phyloP scores from a whole-genome alignment of 441 rosid genomes.

The Gossypium schwendimanii region DNA sequence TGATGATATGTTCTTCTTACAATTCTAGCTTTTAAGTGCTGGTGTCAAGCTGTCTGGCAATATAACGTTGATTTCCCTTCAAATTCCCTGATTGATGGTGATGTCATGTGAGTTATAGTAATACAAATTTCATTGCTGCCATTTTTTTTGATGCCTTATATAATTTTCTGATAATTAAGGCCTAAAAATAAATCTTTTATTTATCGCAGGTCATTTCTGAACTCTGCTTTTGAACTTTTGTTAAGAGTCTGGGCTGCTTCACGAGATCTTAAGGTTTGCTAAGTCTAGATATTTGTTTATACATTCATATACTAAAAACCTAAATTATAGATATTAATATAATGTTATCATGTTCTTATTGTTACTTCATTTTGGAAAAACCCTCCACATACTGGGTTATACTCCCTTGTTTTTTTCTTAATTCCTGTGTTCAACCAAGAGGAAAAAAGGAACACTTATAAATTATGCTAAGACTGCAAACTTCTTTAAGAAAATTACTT shows the following conservation, averaged over 20 bases:
- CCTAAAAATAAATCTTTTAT: slow-evolving; percentile 20
- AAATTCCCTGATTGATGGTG: slow-evolving; percentile 61
- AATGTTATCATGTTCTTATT: neutral
- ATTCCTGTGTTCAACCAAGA: neutral
- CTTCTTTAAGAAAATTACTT: neutral
- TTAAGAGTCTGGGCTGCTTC: slow-evolving; percentile 93
- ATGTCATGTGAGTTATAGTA: slow-evolving; percentile 79
- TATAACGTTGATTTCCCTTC: slow-evolving; percentile 58
- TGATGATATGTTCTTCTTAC: slow-evolving; percentile 12
- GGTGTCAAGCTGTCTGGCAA: slow-evolving; percentile 92
- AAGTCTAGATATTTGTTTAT: neutral
- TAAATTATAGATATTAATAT: neutral
- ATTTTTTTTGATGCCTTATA: slow-evolving; percentile 14
- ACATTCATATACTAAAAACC: neutral
- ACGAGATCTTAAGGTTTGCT: slow-evolving; percentile 76
- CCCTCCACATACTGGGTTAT: neutral
- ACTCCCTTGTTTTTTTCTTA: neutral
- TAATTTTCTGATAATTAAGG: neutral
- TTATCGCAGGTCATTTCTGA: slow-evolving; percentile 73
- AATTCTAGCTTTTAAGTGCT: slow-evolving; percentile 82
- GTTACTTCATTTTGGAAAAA: neutral
- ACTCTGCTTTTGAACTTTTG: slow-evolving; percentile 93
- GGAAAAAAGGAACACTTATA: neutral
- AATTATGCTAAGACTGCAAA: neutral
- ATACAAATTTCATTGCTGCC: slow-evolving; percentile 25